A percentile compares a stretch with the other conserved stretches of the same genome.
Evolutionary conservation across 331 rosid species (phyloP).

Genomic region (Malus hybrid): DNA sequence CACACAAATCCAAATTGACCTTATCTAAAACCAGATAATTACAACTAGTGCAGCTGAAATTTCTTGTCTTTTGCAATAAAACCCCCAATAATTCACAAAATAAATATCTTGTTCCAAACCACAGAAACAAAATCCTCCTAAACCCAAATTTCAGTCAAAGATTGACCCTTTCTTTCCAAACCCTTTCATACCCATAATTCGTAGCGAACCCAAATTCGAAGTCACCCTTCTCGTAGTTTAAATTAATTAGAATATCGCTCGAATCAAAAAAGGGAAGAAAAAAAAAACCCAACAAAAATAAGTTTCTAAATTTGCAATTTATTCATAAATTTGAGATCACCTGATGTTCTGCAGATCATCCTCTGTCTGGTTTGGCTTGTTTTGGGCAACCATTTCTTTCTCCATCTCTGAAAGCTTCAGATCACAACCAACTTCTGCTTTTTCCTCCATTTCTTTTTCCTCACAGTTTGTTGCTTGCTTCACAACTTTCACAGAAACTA

Average conservation of each 20-base stretch:
- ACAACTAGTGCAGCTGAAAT: background rate
- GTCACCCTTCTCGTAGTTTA: too few relatives aligned
- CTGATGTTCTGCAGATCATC: constrained; percentile 6
- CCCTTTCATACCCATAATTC: background rate
- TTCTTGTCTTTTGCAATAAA: background rate
- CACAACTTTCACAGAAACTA: background rate
- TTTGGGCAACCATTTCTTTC: background rate
- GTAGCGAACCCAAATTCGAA: too few relatives aligned
- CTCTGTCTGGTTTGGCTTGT: background rate
- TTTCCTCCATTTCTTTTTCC: background rate
- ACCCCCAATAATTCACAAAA: background rate
- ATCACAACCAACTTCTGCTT: background rate
- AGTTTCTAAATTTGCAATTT: background rate
- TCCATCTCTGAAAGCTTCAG: background rate
- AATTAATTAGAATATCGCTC: background rate
- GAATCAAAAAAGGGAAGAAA: background rate
- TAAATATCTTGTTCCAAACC: background rate
- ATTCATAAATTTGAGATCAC: background rate
- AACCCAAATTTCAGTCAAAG: background rate
- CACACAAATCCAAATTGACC: background rate
- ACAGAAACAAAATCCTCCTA: background rate
- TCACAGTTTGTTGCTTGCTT: background rate
- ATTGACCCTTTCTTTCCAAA: background rate
- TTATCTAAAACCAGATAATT: background rate
- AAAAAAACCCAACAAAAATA: background rate